Evolutionary conservation across 2,329 filamentous ascomycete species (phyloP), one percentile per base, ranked within the genome.

Genomic region (Nigrospora sphaerica): DNA sequence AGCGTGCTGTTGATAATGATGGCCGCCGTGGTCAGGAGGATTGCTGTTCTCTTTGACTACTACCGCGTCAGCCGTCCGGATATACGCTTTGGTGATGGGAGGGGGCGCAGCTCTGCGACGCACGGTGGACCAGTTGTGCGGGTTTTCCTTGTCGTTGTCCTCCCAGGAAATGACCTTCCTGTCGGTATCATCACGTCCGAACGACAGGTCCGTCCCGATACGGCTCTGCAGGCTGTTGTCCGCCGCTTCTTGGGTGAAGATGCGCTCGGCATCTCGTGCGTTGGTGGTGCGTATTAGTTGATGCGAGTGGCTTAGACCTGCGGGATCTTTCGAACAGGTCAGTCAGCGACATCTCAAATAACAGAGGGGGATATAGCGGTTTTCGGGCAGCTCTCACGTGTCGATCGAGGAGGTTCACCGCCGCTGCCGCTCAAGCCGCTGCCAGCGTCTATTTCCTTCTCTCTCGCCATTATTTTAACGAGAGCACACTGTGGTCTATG

Each of bases 1-100:
- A 87, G 78, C 11, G 83, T 86, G 23, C 76, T 81, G 61, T 88
- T 88, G 58, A 85, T 69, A 38, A 86, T 81, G 45, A 75, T 71
- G 51, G 76, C 59, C 64, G 81, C 78, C 2, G 75, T 74, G 0
- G 77, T 70, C 23, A 78, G 56, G 2, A 83, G 57, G 6, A 86
- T 71, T 34, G 68, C 64, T 2, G 64, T 52, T 57, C 86, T 86
- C 54, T 72, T 78, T 42, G 54, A 54, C 74, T 81, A 51, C 12
- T 39, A 2, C 31, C n/a, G 12, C n/a, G 42, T 45, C n/a, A 16
- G 14, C 18, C 9, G 14, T 33, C 17, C 12, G 19, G 12, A 23
- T 19, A 14, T 32, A 48, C 16, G 13, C 32, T 6, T 23, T 7
- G 17, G 19, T n/a, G 42, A n/a, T 43, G 17, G 28, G n/a, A n/a